Evolutionary conservation across 2,329 filamentous ascomycete genomes (phyloP).

Genomic region (Coleophoma crateriformis): DNA sequence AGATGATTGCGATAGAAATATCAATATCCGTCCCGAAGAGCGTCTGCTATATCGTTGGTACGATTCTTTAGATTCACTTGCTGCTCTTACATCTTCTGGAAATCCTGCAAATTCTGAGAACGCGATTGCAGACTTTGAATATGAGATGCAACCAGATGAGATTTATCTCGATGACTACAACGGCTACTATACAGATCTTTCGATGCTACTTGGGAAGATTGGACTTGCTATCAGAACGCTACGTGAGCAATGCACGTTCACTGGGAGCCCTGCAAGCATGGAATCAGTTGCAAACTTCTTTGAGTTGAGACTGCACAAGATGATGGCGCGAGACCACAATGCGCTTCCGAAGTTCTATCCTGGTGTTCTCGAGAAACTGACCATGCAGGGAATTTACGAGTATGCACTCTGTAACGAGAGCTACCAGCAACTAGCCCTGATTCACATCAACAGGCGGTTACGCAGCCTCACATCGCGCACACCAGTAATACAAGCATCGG

Average conservation of each 20-base stretch:
- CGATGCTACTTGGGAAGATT: slow-evolving; percentile 31
- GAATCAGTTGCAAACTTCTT: slow-evolving; percentile 25
- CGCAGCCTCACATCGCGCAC: slow-evolving; percentile 19
- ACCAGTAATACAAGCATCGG: slow-evolving; percentile 6
- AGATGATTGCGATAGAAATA: neutral
- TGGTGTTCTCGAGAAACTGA: slow-evolving; percentile 8
- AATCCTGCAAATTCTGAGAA: slow-evolving; percentile 15
- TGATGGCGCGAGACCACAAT: slow-evolving; percentile 26
- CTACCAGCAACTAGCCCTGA: slow-evolving; percentile 35
- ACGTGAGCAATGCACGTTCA: slow-evolving; percentile 11
- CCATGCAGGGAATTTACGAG: slow-evolving; percentile 20
- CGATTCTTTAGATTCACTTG: slow-evolving; percentile 33
- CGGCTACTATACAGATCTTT: slow-evolving; percentile 33
- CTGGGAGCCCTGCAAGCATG: slow-evolving; percentile 8
- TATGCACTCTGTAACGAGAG: slow-evolving; percentile 34
- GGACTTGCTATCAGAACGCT: slow-evolving; percentile 29
- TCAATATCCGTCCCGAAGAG: neutral
- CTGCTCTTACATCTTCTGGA: slow-evolving; percentile 32
- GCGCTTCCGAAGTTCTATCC: slow-evolving; percentile 25
- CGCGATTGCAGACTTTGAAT: neutral
- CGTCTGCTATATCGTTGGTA: slow-evolving; percentile 32
- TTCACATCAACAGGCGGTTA: slow-evolving; percentile 33
- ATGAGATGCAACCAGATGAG: slow-evolving; percentile 15
- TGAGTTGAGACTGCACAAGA: slow-evolving; percentile 26
- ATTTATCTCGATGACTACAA: slow-evolving; percentile 34